Evolutionary conservation across 164 flowering plant genomes (phyloP), one percentile per base, ranked within the genome.

Genomic region (Hamamelis virginiana): DNA sequence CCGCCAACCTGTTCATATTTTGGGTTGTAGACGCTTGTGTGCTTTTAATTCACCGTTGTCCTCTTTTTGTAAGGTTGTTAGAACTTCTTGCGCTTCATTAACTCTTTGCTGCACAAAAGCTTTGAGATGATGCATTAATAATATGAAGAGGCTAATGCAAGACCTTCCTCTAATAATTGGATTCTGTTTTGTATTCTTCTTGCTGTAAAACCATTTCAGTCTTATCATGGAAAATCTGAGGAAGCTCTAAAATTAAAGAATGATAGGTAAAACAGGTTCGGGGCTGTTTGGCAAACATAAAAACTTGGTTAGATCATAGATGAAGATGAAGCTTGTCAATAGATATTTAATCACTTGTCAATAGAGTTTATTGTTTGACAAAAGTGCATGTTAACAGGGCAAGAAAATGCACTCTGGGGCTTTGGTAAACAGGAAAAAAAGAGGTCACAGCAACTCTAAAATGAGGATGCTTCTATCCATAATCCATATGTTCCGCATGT

Each of bases 91-190:
- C 26, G 9, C 55, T 48, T 18, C 16, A 16, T n/a, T 16, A 25
- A 8, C 46, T 47, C 22, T 12, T 16, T 33, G 62, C 11, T 27
- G 28, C 28, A 28, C 11, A 26, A 11, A 8, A 19, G 14, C 1
- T 60, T 12, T 5, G 45, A 27, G 9, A 28, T 65, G 9, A 28
- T 65, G 14, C 58, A 26, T 47, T 65, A 23, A 27, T 51, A 21
- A 65, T 50, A 59, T 27, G 25, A 65, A 23, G 4, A 25, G 56
- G 56, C 57, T 46, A n/a, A 48, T 64, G 57, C 21, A 16, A 48
- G 33, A 18, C 21, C 55, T 5, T 18, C 13, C 6, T 14, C 26
- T 46, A 25, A 6, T 64, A 27, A 46, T 47, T 64, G 13, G 33
- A 64, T 27, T 64, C 12, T 46, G 46, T 64, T 48, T 22, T 18